Base-by-base conservation (phyloP, 176 grass and related monocot genomes). In the Oryza officinalis region DNA sequence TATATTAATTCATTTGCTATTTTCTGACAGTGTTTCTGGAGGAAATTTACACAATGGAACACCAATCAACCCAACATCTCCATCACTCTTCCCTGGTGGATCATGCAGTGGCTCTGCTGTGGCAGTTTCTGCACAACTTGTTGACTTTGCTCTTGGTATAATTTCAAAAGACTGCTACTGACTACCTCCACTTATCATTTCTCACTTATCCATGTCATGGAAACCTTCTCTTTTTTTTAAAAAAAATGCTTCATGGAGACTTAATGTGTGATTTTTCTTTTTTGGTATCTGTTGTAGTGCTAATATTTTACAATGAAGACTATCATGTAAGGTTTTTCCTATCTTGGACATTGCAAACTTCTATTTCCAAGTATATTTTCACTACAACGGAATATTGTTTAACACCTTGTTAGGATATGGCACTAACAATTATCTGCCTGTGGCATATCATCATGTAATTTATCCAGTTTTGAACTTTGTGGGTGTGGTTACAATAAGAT, bases 61-160 rank as follows among this genome's bases (percentile, higher is more conserved):
- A 44, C 91, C 91, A 85, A 76, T 87, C 67, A 99, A 99, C 79
- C 88, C 83, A 63, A 80, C 91, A 57, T 74, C 91, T 68, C 86
- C 80, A 35, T 85, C 89, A 69, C 77, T 92, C 74, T 23, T 94
- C 61, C 89, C 93, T 74, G 93, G 93, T 78, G 96, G 96, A 76
- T 99, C 96, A 83, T 99, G 91, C 74, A 99, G 96, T 71, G 93
- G 93, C 47, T 84, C 96, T 72, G 91, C 96, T 77, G 93, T 92
- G 26, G 89, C 93, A 63, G 93, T 99, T 92, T 88, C 91, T 77
- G 83, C 91, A 65, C 74, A 95, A 80, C 87, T 96, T 84, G 89
- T 90, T 32, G 91, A 99, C 69, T 92, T 99, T 86, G 89, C 96
- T 83, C 91, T 99, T 80, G 96, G 96, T 99, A 96, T 85, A 65